Base-by-base conservation (phyloP, 1,284 basidiomycete species). In the Exobasidium cylindrosporum region DNA sequence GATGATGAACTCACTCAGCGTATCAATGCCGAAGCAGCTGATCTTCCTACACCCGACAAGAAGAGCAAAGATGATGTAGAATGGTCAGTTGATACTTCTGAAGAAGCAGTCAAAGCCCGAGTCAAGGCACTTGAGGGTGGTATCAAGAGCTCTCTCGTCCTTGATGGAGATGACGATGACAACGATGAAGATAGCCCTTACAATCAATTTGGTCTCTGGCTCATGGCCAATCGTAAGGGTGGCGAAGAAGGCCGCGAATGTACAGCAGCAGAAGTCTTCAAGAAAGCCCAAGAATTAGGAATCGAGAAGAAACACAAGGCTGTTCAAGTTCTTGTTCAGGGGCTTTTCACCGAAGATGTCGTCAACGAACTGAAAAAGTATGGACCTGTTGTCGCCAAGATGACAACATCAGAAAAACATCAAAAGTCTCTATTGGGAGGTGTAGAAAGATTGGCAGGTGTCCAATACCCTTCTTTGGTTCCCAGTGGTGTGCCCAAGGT, bases 231-330 rank as follows among this genome's bases (percentile, higher is more conserved):
- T 75, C 84, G 85, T 52, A 87, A 85, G 49, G 83, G 82, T 6
- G 77, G 74, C 58, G 67, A 69, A 24, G 68, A 72, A 55, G 70
- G 64, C 28, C 68, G 70, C 56, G 70, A 70, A 44, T 62, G 67
- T 55, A 58, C 64, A 49, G 76, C 82, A 46, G 83, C 89, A 61
- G 86, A 88, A 23, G 85, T 97, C 61, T 90, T 86, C 83, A 89
- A 91, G 82, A 92, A 93, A 83, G 90, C 90, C 3, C 90, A 95
- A 79, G 93, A 96, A 65, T 81, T 94, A 43, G 91, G 90, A 32
- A 90, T 98, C 69, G 91, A 91, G 77, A 94, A 92, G 84, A 98
- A 97, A 83, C 92, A 97, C 85, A 95, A 91, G 85, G 85, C 89
- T 0, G 84, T 96, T 31, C 86, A 91, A 65, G 88, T 94, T 59